Percentiles rank a stretch among this genome's conserved stretches.
Conservation (phyloP, 129 eudicot genomes). For the Kitagawia praeruptora region DNA sequence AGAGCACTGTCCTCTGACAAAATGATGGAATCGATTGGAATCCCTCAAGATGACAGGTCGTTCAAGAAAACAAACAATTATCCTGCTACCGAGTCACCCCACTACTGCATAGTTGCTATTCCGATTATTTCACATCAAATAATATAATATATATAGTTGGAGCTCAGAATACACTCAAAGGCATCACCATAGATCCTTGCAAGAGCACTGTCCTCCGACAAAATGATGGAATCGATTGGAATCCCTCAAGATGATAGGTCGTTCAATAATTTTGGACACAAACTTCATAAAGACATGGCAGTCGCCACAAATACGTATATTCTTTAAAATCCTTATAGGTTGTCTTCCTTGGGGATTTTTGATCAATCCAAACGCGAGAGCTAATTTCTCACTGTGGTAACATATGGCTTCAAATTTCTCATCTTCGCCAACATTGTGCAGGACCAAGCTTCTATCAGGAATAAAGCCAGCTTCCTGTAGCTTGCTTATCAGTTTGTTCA, state of each 20-base stretch:
- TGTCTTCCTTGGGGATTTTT: constrained; percentile 26
- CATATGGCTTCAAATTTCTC: constrained; percentile 40
- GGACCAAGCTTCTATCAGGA: constrained; percentile 31
- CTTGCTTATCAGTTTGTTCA: constrained; percentile 24
- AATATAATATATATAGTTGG: not conserved
- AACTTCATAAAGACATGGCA: constrained; percentile 49
- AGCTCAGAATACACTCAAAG: not conserved
- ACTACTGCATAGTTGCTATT: not conserved
- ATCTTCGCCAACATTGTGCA: constrained; percentile 45
- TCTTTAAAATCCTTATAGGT: constrained; percentile 41
- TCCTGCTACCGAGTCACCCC: not conserved
- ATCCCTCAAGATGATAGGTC: constrained; percentile 38
- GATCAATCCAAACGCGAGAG: constrained; percentile 35
- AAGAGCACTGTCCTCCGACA: constrained; percentile 36
- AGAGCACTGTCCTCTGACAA: constrained; percentile 35
- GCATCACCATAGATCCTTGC: constrained; percentile 44
- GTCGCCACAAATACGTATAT: constrained; percentile 39
- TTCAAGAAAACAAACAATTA: constrained; percentile 6
- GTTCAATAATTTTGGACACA: constrained; percentile 29
- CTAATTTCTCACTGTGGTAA: constrained; percentile 46
- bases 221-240: constrained; percentile 50
- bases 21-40: constrained; percentile 49
- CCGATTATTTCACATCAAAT: not conserved
- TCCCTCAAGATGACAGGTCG: constrained; percentile 37
- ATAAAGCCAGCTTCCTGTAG: constrained; percentile 28